Conservation (phyloP, 2,329 filamentous ascomycete genomes). For the Thermoascus crustaceus region DNA sequence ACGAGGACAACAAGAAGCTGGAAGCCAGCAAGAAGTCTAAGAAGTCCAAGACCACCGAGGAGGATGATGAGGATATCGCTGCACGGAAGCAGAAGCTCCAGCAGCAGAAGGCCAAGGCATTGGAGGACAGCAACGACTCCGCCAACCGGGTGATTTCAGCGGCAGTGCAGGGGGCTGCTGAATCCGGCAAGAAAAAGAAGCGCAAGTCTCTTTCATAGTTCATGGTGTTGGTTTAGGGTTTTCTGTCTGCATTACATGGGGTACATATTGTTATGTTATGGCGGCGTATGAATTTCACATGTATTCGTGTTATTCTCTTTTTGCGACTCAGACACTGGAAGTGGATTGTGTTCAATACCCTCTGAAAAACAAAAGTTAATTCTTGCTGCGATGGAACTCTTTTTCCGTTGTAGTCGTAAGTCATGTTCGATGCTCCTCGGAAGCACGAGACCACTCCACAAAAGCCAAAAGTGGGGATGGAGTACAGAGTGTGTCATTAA, state of each 20-base stretch:
- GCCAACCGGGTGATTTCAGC: slow-evolving; percentile 15
- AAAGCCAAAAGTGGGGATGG: no score
- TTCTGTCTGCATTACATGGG: slow-evolving; percentile 13
- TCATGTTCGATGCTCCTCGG: no score
- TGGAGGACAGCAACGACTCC: slow-evolving; percentile 34
- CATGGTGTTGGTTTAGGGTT: slow-evolving; percentile 17
- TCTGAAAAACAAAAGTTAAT: slow-evolving; percentile 15
- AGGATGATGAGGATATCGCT: slow-evolving; percentile 25
- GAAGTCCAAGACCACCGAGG: slow-evolving; percentile 34
- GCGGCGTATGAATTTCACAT: slow-evolving; percentile 28
- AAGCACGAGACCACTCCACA: no score
- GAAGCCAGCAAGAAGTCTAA: slow-evolving; percentile 33
- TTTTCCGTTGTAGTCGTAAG: background rate
- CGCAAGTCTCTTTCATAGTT: slow-evolving; percentile 31
- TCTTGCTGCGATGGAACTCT: background rate
- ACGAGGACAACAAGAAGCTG: slow-evolving; percentile 23
- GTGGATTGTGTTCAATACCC: slow-evolving; percentile 21
- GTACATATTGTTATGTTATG: slow-evolving; percentile 20
- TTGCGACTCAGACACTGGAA: slow-evolving; percentile 15
- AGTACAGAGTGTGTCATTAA: no score
- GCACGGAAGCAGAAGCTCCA: slow-evolving; percentile 42
- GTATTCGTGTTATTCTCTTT: slow-evolving; percentile 13
- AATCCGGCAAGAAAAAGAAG: slow-evolving; percentile 30
- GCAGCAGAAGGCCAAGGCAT: slow-evolving; percentile 41
- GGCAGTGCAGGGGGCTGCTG: slow-evolving; percentile 10